These are phyloP conservation scores for Senecio squalidus DNA, from an alignment of 140 eudicot genomes.

Conservation along the genomic window DNA sequence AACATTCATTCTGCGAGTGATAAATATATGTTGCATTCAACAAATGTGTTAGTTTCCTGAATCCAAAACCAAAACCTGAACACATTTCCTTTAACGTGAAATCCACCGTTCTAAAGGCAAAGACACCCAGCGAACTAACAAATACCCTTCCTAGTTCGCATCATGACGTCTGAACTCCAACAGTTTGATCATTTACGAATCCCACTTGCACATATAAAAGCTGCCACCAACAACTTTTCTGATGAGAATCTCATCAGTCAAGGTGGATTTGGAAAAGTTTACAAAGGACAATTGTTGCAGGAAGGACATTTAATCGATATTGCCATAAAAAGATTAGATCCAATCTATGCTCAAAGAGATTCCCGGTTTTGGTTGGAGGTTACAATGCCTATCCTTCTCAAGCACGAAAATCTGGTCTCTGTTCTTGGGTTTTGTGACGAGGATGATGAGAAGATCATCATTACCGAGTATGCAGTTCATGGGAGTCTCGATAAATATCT, in stretches of 20 bases:
- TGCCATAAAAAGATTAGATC: neutral
- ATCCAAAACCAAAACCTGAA: too few species aligned
- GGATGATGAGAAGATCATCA: slow-evolving; percentile 13
- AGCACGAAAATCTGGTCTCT: neutral
- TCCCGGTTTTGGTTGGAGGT: neutral
- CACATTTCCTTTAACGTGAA: too few species aligned
- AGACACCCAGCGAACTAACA: too few species aligned
- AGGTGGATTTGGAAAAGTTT: neutral
- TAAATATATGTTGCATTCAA: too few species aligned
- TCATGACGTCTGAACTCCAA: neutral
- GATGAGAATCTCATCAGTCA: neutral
- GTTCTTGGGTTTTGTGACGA: slow-evolving; percentile 17
- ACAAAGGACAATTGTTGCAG: neutral
- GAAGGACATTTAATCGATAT: neutral
- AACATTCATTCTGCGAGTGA: too few species aligned
- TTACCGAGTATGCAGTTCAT: neutral
- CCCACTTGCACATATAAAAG: neutral
- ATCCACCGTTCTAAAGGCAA: too few species aligned
- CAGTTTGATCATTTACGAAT: neutral
- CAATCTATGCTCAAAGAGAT: neutral
- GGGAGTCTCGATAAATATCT: neutral
- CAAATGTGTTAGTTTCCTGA: too few species aligned
- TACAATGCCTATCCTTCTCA: neutral
- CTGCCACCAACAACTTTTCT: slow-evolving; percentile 14
- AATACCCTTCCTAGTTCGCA: neutral